Evolutionary conservation across 805 yeast species (phyloP), one percentile per base, ranked within the genome.

Genomic region (Starmera amethionina): DNA sequence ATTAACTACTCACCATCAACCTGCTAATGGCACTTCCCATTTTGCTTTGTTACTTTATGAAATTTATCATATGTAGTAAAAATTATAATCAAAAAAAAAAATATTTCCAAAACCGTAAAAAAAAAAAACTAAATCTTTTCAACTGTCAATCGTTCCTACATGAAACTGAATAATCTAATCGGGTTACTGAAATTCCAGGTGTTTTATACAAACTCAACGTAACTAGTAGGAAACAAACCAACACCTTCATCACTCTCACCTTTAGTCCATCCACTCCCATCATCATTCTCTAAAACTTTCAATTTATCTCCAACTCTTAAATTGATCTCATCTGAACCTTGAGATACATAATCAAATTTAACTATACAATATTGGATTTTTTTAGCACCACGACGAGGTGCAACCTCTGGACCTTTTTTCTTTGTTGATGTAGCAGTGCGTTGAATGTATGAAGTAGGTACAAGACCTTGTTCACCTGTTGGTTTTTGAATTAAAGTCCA

Each of bases 221-320:
- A 89, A 45, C 82, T 68, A 0, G 93, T 79, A 6, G 97, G 97
- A 59, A 85, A 79, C 41, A 82, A 56, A 1, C 95, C 95, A 15
- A 63, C 65, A 8, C 45, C 47, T 0, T 90, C 93, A 46, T 76
- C 66, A 7, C 82, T 43, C 55, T 84, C 90, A 11, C 97, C 97
- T 49, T 79, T 83, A 2, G 97, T 89, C 99, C 99, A 93, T 0
- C 98, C 98, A 22, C 27, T 22, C 9, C 87, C 89, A 48, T 82
- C 84, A 39, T 81, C 83, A 38, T 78, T 85, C 27, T 72, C 79
- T 1, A 83, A 52, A 11, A 93, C 71, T 10, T 72, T 69, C 15
- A 93, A 74, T 40, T 67, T 68, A 46, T 90, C 97, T 3, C 96
- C 96, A 0, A 73, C 79, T 8, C 48, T 51, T 16, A 93, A 75